These are phyloP conservation scores for Daedaleopsis nitida DNA, from an alignment of 768 basidiomycete species.

Conservation along the genomic window DNA sequence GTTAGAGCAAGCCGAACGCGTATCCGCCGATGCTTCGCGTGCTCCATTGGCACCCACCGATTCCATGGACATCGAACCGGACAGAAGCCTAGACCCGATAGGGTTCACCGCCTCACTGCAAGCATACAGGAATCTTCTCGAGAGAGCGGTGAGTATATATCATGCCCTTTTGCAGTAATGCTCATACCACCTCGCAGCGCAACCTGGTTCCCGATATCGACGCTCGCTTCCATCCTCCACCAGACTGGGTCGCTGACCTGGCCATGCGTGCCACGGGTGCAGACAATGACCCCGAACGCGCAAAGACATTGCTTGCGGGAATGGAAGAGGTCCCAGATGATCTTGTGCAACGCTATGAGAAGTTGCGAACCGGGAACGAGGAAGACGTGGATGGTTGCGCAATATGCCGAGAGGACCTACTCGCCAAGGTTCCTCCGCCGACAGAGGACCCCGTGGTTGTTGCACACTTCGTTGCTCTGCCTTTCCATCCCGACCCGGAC, in stretches of 20 bases:
- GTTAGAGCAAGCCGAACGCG: not conserved
- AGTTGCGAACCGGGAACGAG: conserved; percentile 23
- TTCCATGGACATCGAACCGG: not conserved
- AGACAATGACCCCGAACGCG: conserved; percentile 61
- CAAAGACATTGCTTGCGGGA: conserved; percentile 60
- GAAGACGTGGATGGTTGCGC: conserved; percentile 59
- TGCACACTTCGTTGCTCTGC: conserved; percentile 16
- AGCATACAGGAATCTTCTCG: not conserved
- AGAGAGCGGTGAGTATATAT: conserved; percentile 3
- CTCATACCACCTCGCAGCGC: not conserved
- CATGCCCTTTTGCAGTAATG: not conserved
- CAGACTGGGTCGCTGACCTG: not conserved
- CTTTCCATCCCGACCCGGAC: conserved; percentile 22
- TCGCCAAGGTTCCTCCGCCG: conserved; percentile 43
- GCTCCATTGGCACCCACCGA: not conserved
- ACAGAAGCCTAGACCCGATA: not conserved
- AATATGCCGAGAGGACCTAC: conserved; percentile 73
- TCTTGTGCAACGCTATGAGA: conserved; percentile 43
- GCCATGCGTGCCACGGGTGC: not conserved
- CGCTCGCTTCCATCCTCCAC: not conserved
- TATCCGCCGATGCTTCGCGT: too few relatives aligned
- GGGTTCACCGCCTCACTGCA: not conserved
- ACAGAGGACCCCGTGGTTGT: conserved; percentile 12
- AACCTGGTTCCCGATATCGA: not conserved
- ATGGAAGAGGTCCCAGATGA: conserved; percentile 68